phyloP scores from a whole-genome alignment of 306 rosid species.

The Malus domestica region DNA sequence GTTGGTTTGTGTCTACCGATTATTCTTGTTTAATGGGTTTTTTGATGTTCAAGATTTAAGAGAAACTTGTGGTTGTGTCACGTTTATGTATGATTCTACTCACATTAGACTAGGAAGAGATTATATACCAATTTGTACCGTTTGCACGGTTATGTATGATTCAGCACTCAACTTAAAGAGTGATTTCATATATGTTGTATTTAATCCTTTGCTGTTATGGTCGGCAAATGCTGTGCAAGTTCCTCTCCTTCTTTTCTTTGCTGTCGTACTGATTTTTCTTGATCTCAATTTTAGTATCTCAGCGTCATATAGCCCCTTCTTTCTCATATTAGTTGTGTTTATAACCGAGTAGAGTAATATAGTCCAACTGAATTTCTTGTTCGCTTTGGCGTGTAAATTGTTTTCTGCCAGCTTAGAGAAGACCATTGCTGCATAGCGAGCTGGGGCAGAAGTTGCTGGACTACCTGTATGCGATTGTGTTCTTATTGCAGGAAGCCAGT shows the following conservation, averaged over 20 bases:
- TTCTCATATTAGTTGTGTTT: background rate
- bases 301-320: background rate
- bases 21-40: background rate
- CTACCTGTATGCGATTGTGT: conserved; percentile 59
- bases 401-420: conserved; percentile 51
- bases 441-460: conserved; percentile 83
- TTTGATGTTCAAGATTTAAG: background rate
- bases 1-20: too few relatives aligned
- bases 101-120: too few relatives aligned
- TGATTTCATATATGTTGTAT: background rate
- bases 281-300: background rate
- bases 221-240: background rate
- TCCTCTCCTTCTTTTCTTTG: background rate
- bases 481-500: background rate
- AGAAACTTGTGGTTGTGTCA: background rate
- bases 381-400: too few relatives aligned
- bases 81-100: too few relatives aligned
- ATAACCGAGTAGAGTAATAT: background rate
- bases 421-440: conserved; percentile 70
- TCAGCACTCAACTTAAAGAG: background rate
- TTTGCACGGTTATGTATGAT: background rate
- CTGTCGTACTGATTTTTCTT: background rate
- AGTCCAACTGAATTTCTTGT: too few relatives aligned
- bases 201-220: too few relatives aligned
- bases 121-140: too few relatives aligned